Conservation (phyloP, 2,329 filamentous ascomycete species). For the Keithomyces neogunnii region DNA sequence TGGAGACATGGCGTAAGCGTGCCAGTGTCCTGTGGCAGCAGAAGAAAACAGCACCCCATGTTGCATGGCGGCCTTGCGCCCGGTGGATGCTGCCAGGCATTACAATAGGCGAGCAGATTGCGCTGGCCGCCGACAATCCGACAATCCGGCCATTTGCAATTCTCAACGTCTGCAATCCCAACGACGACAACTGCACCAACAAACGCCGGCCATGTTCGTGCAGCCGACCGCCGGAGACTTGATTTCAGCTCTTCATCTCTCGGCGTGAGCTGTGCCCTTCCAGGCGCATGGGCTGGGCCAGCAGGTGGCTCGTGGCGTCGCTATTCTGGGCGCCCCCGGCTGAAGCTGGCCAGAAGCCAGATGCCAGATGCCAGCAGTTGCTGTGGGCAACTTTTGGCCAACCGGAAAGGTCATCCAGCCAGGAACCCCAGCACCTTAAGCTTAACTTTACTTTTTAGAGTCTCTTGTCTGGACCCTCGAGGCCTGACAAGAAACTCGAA, state of each 20-base stretch:
- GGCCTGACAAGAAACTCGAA: background rate
- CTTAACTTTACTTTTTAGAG: background rate
- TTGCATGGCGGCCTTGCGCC: too few species aligned
- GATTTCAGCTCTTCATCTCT: background rate
- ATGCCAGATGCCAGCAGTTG: background rate
- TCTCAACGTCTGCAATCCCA: background rate
- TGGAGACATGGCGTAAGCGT: background rate
- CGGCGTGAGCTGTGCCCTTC: background rate
- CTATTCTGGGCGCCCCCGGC: too few species aligned
- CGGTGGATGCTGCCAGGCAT: too few species aligned
- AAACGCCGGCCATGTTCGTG: background rate
- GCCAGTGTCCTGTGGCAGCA: too few species aligned
- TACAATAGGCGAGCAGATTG: too few species aligned
- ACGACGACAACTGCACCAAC: background rate
- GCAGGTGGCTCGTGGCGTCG: background rate
- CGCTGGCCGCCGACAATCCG: too few species aligned
- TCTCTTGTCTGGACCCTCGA: background rate
- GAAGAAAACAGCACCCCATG: too few species aligned
- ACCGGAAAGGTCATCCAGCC: background rate
- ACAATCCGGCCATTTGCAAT: background rate
- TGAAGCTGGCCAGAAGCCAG: background rate
- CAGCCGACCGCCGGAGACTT: background rate
- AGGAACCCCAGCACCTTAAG: background rate
- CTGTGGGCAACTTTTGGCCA: background rate
- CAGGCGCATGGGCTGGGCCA: background rate